phyloP scores from a whole-genome alignment of 768 basidiomycete species.

The Collybia mongolica region DNA sequence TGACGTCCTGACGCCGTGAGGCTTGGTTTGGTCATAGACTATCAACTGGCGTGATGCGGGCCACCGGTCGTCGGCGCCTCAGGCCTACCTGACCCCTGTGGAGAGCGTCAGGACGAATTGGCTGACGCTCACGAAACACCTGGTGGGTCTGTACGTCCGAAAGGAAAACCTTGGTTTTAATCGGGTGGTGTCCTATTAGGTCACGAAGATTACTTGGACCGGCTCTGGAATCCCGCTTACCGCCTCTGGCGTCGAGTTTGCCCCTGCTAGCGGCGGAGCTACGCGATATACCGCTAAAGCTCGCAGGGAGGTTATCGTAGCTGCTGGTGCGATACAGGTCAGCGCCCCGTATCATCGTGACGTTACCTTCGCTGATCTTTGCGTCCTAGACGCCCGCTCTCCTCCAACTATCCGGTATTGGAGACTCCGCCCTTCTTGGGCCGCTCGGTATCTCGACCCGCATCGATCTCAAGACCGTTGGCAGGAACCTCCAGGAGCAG shows the following conservation, averaged over 20 bases:
- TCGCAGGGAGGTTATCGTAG: conserved; percentile 49
- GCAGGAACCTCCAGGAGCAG: conserved; percentile 60
- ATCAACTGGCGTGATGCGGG: conserved; percentile 50
- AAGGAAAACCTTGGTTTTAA: too few species aligned
- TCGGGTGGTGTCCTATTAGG: too few species aligned
- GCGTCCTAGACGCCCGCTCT: conserved; percentile 39
- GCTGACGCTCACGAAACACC: conserved; percentile 43
- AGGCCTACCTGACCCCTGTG: conserved; percentile 55
- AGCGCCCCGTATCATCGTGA: neutral
- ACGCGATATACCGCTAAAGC: conserved; percentile 41
- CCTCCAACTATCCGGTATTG: conserved; percentile 57
- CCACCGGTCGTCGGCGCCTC: conserved; percentile 52
- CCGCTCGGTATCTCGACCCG: conserved; percentile 45
- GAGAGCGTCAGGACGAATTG: conserved; percentile 45
- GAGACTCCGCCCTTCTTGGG: conserved; percentile 42
- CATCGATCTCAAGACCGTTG: conserved; percentile 49
- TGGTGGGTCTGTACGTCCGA: conserved; percentile 21
- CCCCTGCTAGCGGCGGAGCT: conserved; percentile 32
- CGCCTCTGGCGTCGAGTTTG: conserved; percentile 48
- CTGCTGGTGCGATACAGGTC: conserved; percentile 51
- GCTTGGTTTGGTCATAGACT: conserved; percentile 20
- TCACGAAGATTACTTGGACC: conserved; percentile 43
- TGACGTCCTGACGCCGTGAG: neutral
- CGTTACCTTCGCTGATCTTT: neutral
- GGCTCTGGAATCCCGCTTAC: conserved; percentile 32